Conservation (phyloP, 306 rosid species). For the Vigna reflexopilosa region DNA sequence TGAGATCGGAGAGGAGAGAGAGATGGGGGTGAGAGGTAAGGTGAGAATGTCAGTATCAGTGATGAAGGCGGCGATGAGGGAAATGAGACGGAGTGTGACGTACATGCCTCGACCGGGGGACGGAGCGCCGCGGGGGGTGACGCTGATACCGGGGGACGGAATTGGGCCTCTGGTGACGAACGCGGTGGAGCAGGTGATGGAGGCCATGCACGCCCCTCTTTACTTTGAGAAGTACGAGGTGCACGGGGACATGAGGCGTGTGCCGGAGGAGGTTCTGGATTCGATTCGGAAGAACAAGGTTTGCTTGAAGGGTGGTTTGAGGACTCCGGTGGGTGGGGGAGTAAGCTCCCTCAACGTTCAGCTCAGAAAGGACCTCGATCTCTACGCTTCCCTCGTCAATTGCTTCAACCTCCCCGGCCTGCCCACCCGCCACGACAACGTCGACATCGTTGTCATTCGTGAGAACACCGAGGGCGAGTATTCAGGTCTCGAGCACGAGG, state of each 20-base stretch:
- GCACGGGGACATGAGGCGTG: conserved; percentile 48
- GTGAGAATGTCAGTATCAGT: neutral
- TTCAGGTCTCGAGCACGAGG: conserved; percentile 49
- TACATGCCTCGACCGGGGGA: conserved; percentile 65
- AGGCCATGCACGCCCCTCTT: conserved; percentile 47
- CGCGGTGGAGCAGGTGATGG: conserved; percentile 53
- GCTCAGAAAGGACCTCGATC: conserved; percentile 40
- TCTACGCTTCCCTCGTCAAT: conserved; percentile 56
- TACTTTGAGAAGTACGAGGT: conserved; percentile 49
- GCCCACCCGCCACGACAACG: conserved; percentile 45
- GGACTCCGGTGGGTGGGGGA: conserved; percentile 50
- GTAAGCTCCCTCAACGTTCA: conserved; percentile 50
- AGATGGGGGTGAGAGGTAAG: conserved; percentile 17
- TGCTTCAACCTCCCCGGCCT: conserved; percentile 67
- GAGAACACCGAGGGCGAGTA: conserved; percentile 50
- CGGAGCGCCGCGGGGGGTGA: conserved; percentile 44
- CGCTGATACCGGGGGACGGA: conserved; percentile 49
- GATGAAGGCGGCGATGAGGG: neutral
- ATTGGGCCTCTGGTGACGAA: conserved; percentile 46
- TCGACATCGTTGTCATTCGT: conserved; percentile 44
- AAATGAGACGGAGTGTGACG: conserved; percentile 56
- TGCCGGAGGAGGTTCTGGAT: conserved; percentile 46
- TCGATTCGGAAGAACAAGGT: conserved; percentile 50
- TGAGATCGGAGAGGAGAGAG: neutral
- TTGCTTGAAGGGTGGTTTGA: conserved; percentile 48